Percentiles rank a stretch among this genome's conserved stretches.
Conservation (phyloP, 2,329 filamentous ascomycete genomes). For the Talaromyces funiculosus region DNA sequence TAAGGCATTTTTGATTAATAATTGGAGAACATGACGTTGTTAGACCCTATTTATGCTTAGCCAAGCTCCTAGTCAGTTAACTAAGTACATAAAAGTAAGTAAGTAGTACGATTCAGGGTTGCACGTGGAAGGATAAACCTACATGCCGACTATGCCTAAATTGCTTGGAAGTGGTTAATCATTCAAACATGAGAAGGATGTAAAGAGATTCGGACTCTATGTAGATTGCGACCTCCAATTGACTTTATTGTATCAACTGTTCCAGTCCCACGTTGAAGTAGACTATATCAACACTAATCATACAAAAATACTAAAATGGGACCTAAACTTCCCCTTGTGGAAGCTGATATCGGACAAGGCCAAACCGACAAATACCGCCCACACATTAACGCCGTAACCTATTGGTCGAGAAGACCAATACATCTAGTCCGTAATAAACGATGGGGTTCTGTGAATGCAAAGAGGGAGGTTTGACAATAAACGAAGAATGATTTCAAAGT, state of each 20-base stretch:
- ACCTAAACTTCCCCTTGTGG: background rate
- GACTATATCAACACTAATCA: constrained; percentile 9
- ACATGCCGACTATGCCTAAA: background rate
- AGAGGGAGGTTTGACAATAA: background rate
- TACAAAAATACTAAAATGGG: constrained; percentile 7
- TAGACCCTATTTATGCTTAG: background rate
- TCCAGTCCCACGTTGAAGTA: background rate
- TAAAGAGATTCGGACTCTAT: background rate
- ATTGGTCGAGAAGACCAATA: constrained; percentile 1
- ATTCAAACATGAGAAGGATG: background rate
- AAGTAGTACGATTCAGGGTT: background rate
- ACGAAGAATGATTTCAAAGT: background rate
- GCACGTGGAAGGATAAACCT: background rate
- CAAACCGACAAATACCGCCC: constrained; percentile 6
- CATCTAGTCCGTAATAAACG: background rate
- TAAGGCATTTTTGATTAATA: background rate
- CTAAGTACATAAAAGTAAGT: too few species aligned
- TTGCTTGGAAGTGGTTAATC: background rate
- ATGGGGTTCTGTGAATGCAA: background rate
- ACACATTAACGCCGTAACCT: constrained; percentile 4
- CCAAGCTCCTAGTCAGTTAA: background rate
- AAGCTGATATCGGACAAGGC: background rate
- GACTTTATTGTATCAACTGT: background rate
- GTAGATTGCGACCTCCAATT: background rate
- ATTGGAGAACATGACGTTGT: background rate